Evolutionary conservation across 768 basidiomycete species (phyloP).

Genomic region (button mushroom (Agaricus bisporus)): DNA sequence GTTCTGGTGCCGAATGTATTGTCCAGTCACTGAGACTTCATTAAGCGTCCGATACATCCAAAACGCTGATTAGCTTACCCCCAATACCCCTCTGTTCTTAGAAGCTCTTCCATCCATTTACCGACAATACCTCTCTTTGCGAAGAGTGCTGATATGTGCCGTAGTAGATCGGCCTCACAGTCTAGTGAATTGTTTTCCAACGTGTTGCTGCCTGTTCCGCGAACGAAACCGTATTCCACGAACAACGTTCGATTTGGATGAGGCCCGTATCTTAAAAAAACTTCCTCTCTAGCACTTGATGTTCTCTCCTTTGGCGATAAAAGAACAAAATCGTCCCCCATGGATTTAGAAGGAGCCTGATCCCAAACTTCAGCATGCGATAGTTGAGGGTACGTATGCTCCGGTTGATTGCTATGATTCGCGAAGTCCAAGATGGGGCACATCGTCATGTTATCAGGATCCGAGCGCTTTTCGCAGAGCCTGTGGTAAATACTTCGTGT

Average conservation of each 20-base stretch:
- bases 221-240: slow-evolving; percentile 88
- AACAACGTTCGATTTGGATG: slow-evolving; percentile 77
- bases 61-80: slow-evolving; percentile 41
- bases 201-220: slow-evolving; percentile 23
- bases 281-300: slow-evolving; percentile 51
- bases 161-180: slow-evolving; percentile 62
- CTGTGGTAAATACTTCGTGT: slow-evolving; percentile 84
- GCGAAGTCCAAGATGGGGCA: slow-evolving; percentile 91
- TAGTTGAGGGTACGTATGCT: slow-evolving; percentile 37
- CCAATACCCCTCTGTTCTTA: slow-evolving; percentile 75
- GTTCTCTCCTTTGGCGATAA: slow-evolving; percentile 37
- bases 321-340: slow-evolving; percentile 44
- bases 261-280: slow-evolving; percentile 73
- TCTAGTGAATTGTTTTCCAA: slow-evolving; percentile 21
- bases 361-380: slow-evolving; percentile 31
- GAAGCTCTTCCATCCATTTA: slow-evolving; percentile 40
- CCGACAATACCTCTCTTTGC: slow-evolving; percentile 32
- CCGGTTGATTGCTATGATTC: slow-evolving; percentile 53
- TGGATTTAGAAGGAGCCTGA: slow-evolving; percentile 25
- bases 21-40: slow-evolving; percentile 65
- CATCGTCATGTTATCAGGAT: slow-evolving; percentile 77
- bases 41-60: neutral
- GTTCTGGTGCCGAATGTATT: slow-evolving; percentile 50
- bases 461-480: slow-evolving; percentile 37
- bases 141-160: slow-evolving; percentile 46